Conservation (phyloP, 352 stramenopile species). For the Peronosclerospora sorghi region DNA sequence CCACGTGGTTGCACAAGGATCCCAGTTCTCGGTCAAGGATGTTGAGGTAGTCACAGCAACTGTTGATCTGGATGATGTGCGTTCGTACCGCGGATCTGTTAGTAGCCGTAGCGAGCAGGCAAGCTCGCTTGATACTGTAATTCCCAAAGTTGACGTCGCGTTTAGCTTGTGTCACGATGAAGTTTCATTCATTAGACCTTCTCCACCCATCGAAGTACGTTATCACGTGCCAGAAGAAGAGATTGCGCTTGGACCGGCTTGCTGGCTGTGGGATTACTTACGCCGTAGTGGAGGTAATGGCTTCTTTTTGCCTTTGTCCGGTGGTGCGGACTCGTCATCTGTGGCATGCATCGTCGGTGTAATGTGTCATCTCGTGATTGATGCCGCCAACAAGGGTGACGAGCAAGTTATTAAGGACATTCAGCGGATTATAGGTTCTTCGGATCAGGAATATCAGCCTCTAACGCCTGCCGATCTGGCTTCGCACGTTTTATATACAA, state of each 20-base stretch:
- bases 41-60: slow-evolving; percentile 95
- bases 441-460: slow-evolving; percentile 36
- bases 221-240: slow-evolving; percentile 92
- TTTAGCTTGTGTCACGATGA: slow-evolving; percentile 75
- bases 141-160: slow-evolving; percentile 61
- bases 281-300: slow-evolving; percentile 71
- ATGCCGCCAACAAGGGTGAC: slow-evolving; percentile 74
- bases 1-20: slow-evolving; percentile 90
- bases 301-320: slow-evolving; percentile 96
- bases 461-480: slow-evolving; percentile 85
- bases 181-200: slow-evolving; percentile 23
- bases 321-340: slow-evolving; percentile 93
- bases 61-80: slow-evolving; percentile 96
- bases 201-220: slow-evolving; percentile 48
- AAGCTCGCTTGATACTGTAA: slow-evolving; percentile 50
- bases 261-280: slow-evolving; percentile 99
- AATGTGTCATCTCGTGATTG: slow-evolving; percentile 93
- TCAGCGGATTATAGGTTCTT: slow-evolving; percentile 67
- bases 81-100: slow-evolving; percentile 89
- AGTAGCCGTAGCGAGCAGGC: slow-evolving; percentile 93
- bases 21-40: slow-evolving; percentile 95
- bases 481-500: slow-evolving; percentile 91
- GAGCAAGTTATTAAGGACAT: slow-evolving; percentile 79
- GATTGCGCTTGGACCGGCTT: slow-evolving; percentile 94
- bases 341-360: slow-evolving; percentile 95